A percentile compares a stretch with the other conserved stretches of the same genome.
Conservation (phyloP, 2,329 filamentous ascomycete species). For the Chaetothyriales sp. region DNA sequence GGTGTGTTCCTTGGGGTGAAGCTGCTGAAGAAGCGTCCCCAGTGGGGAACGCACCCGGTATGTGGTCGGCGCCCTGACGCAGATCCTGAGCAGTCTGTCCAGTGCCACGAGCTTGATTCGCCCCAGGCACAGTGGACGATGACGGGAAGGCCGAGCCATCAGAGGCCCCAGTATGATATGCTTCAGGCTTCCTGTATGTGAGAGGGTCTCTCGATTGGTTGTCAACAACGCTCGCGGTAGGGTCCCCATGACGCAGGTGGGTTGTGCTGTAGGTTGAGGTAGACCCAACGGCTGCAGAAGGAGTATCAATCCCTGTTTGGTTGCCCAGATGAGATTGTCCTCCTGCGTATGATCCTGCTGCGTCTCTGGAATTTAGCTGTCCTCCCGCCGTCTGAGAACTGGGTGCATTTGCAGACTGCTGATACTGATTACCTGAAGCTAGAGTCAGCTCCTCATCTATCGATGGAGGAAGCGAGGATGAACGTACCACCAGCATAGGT, state of each 20-base stretch:
- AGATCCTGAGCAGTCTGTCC: background rate
- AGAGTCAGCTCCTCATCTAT: background rate
- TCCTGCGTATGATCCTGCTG: background rate
- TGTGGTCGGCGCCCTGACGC: background rate
- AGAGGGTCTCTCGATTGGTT: conserved; percentile 11
- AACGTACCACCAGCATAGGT: background rate
- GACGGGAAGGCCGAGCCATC: background rate
- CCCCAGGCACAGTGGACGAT: background rate
- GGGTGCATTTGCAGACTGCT: background rate
- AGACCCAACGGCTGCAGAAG: conserved; percentile 8
- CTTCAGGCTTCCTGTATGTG: conserved; percentile 13
- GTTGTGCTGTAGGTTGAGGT: conserved; percentile 14
- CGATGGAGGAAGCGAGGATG: background rate
- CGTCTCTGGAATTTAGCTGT: background rate
- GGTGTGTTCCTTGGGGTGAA: background rate
- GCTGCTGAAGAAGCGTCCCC: background rate
- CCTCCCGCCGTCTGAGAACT: background rate
- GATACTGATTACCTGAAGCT: background rate
- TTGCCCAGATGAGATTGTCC: background rate
- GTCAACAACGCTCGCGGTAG: conserved; percentile 10
- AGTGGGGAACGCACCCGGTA: background rate
- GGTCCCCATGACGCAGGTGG: conserved; percentile 10
- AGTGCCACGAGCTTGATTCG: background rate
- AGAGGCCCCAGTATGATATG: background rate
- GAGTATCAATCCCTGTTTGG: background rate